These are phyloP conservation scores for Cytospora mali DNA, from an alignment of 2,329 filamentous ascomycete genomes.

Conservation along the genomic window DNA sequence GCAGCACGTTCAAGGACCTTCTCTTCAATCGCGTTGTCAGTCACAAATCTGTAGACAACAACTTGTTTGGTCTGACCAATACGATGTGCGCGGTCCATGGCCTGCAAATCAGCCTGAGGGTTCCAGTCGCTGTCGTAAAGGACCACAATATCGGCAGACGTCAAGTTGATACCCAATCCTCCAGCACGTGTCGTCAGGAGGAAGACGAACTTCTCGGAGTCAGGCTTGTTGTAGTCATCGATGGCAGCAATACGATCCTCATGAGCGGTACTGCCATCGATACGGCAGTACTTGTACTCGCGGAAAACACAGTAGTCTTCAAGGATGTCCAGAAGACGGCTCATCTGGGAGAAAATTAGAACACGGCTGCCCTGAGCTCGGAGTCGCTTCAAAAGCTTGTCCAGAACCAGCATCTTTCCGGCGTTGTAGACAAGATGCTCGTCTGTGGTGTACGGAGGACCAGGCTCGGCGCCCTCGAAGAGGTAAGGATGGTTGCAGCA, in stretches of 20 bases:
- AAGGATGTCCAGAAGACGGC: constrained; percentile 90
- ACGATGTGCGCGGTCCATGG: constrained; percentile 97
- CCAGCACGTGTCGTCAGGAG: constrained; percentile 93
- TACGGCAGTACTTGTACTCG: constrained; percentile 93
- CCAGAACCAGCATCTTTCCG: constrained; percentile 96
- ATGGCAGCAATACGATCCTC: constrained; percentile 98
- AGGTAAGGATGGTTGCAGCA: constrained; percentile 99
- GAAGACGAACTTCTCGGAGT: constrained; percentile 95
- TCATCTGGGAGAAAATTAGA: constrained; percentile 99
- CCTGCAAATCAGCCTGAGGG: constrained; percentile 95
- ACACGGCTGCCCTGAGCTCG: constrained; percentile 87
- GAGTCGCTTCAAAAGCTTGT: constrained; percentile 85
- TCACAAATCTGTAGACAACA: constrained; percentile 93
- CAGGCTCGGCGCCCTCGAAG: constrained; percentile 95
- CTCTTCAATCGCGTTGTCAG: constrained; percentile 97
- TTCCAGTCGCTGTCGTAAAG: constrained; percentile 99
- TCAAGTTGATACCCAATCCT: constrained; percentile 95
- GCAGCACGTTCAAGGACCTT: constrained; percentile 96
- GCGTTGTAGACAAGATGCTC: constrained; percentile 93
- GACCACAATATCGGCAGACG: constrained; percentile 91
- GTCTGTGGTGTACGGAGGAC: constrained; percentile 96
- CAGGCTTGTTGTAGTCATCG: constrained; percentile 96
- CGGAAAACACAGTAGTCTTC: constrained; percentile 98
- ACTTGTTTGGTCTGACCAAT: constrained; percentile 99
- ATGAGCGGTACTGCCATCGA: constrained; percentile 94